A percentile compares a stretch with the other conserved stretches of the same genome.
These are phyloP conservation scores for Solanum pennellii DNA, from an alignment of 257 asterid species.

Conservation along the genomic window DNA sequence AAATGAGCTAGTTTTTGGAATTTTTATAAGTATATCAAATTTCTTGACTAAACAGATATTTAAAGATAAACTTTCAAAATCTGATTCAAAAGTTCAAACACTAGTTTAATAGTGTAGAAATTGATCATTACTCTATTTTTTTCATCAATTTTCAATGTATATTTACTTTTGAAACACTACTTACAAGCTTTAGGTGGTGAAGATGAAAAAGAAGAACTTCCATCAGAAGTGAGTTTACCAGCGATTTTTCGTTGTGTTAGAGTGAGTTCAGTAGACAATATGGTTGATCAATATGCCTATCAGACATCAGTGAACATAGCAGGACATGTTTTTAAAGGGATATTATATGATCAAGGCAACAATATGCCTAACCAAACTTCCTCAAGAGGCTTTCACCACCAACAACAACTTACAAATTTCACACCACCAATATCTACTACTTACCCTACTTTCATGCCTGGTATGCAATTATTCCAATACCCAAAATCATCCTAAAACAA, in stretches of 20 bases:
- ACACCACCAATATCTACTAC: constrained; percentile 1
- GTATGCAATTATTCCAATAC: constrained; percentile 24
- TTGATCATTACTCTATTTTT: not conserved
- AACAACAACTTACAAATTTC: not conserved
- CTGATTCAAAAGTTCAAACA: not conserved
- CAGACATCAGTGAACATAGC: constrained; percentile 54
- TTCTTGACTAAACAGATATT: not conserved
- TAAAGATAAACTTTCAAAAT: too few relatives aligned
- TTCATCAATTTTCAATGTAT: not conserved
- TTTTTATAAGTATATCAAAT: not conserved
- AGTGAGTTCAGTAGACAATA: constrained; percentile 47
- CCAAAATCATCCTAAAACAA: constrained; percentile 14
- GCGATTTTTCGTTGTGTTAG: constrained; percentile 54
- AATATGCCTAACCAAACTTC: constrained; percentile 25
- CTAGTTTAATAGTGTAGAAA: not conserved
- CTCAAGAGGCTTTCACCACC: constrained; percentile 6
- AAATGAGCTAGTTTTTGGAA: not conserved
- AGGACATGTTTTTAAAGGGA: constrained; percentile 55
- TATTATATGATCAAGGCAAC: constrained; percentile 53
- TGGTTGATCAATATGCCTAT: constrained; percentile 54
- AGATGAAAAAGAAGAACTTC: constrained; percentile 36
- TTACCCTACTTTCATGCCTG: constrained; percentile 2
- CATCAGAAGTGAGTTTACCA: constrained; percentile 41
- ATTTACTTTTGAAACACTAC: not conserved
- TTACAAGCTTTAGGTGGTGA: not conserved